Evolutionary conservation across 108 stramenopile genomes (phyloP).

Genomic region (Conticribra guillardii): DNA sequence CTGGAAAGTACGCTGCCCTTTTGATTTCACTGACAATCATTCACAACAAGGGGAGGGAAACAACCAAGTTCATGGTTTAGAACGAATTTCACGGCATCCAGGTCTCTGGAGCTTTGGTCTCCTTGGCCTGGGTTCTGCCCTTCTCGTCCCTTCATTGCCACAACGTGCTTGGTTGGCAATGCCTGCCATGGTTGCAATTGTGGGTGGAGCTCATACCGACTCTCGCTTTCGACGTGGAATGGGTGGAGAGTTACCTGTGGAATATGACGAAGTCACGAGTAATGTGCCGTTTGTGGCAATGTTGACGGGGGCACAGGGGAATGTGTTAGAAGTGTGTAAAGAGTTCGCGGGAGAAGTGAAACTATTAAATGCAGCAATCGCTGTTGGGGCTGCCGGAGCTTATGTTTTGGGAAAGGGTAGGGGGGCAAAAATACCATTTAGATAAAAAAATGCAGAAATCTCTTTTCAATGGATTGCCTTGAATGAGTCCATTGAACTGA

Average conservation of each 20-base stretch:
- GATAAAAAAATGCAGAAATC: background rate
- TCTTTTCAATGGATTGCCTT: background rate
- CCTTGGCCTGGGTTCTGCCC: constrained; percentile 67
- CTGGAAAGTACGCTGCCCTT: constrained; percentile 90
- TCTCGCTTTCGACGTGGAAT: constrained; percentile 74
- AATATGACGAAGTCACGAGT: constrained; percentile 68
- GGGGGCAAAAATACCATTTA: constrained; percentile 18
- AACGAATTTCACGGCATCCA: constrained; percentile 86
- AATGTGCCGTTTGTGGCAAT: constrained; percentile 88
- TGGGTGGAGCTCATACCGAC: constrained; percentile 88
- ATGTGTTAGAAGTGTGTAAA: constrained; percentile 34
- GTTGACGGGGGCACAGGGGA: constrained; percentile 67
- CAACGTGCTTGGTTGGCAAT: constrained; percentile 72
- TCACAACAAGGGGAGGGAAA: constrained; percentile 5
- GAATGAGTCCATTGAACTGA: background rate
- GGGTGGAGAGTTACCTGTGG: constrained; percentile 72
- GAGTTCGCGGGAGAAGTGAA: constrained; percentile 65
- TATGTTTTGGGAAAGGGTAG: constrained; percentile 45
- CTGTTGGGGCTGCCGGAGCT: constrained; percentile 52
- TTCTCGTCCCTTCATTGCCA: constrained; percentile 61
- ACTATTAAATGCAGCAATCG: constrained; percentile 70
- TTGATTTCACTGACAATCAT: constrained; percentile 77
- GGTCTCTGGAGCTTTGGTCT: constrained; percentile 87
- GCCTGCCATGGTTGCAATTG: constrained; percentile 75
- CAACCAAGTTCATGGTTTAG: constrained; percentile 59